A percentile compares a stretch with the other conserved stretches of the same genome.
Conservation (phyloP, 1,284 basidiomycete species). For the Ceratobasidium sp. region DNA sequence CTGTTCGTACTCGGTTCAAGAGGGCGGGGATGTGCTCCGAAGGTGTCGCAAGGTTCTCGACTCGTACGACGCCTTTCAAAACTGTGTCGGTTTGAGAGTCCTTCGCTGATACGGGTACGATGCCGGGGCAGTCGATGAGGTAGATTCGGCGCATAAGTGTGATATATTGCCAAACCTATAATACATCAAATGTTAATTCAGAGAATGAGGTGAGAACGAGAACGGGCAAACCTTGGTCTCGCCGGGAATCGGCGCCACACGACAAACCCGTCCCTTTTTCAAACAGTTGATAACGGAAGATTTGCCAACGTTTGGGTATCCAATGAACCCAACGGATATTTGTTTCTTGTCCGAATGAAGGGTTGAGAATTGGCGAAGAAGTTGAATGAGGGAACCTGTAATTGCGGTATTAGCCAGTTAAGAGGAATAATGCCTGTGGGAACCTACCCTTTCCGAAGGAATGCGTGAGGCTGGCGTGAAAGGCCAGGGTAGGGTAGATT, state of each 20-base stretch:
- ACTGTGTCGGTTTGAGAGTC: constrained; percentile 95
- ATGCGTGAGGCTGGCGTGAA: constrained; percentile 99
- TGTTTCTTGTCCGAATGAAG: constrained; percentile 99
- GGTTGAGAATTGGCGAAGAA: constrained; percentile 95
- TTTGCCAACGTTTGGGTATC: constrained; percentile 99
- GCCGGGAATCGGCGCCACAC: constrained; percentile 95
- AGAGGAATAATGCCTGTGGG: too few species aligned
- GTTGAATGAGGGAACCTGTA: constrained; percentile 95
- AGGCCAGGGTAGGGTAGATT: constrained; percentile 94
- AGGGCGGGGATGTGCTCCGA: constrained; percentile 93
- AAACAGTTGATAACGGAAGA: constrained; percentile 98
- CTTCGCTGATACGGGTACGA: constrained; percentile 89
- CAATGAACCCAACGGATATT: constrained; percentile 97
- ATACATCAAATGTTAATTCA: constrained; percentile 42
- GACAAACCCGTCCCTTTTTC: constrained; percentile 98
- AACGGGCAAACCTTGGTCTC: constrained; percentile 85
- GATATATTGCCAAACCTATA: constrained; percentile 98
- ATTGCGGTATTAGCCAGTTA: constrained; percentile 61
- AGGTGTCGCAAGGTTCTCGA: constrained; percentile 94
- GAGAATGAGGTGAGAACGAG: background rate
- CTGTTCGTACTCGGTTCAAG: constrained; percentile 89
- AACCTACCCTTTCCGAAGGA: constrained; percentile 70
- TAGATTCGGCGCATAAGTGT: constrained; percentile 96
- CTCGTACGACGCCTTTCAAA: constrained; percentile 96
- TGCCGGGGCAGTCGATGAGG: constrained; percentile 98